Base-by-base conservation (phyloP, 2,329 filamentous ascomycete genomes). In the Akanthomyces lecanii region DNA sequence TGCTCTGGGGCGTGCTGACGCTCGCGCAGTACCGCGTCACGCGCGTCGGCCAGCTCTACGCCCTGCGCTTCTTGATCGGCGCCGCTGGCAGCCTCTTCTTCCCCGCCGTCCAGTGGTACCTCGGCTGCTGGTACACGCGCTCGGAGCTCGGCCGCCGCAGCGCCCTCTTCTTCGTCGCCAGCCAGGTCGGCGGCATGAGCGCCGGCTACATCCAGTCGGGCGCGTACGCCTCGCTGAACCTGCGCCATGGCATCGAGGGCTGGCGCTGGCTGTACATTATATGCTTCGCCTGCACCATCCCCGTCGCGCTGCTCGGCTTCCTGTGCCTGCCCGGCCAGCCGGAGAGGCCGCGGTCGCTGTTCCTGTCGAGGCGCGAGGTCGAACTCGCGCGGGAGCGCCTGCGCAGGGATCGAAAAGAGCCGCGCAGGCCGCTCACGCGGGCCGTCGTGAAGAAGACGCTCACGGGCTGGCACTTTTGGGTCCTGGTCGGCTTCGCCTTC, bases 241-340 rank as follows among this genome's bases (percentile, higher is more conserved):
- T 75, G 1, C 67, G 63, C 5, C 59, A 71, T 16, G 76, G 76
- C 0, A 70, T 76, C 36, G 68, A 73, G 4, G 79, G 75, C 1
- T 81, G 77, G 78, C 73, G 75, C 51, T 81, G 77, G 77, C 72
- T 80, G 11, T 80, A 80, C 66, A 74, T 80, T 33, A 75, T 79
- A 65, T 77, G 79, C 63, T 77, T 77, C 5, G 64, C 72, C 5
- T 71, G 74, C 51, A 69, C 69, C 5, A 65, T 75, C 0, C 71
- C 73, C 8, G 67, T 75, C 21, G 72, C 72, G 11, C 14, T 71
- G 5, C 69, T 70, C 40, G 74, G 74, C 12, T 74, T 69, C 58
- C 66, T 72, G 48, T 68, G 70, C 12, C 70, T 75, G 11, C 75
- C 75, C 0, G 72, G 75, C 45, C 64, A 67, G 38, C 74, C 73